Conservation (phyloP, 2,329 filamentous ascomycete genomes). For the Aureobasidium sp. region DNA sequence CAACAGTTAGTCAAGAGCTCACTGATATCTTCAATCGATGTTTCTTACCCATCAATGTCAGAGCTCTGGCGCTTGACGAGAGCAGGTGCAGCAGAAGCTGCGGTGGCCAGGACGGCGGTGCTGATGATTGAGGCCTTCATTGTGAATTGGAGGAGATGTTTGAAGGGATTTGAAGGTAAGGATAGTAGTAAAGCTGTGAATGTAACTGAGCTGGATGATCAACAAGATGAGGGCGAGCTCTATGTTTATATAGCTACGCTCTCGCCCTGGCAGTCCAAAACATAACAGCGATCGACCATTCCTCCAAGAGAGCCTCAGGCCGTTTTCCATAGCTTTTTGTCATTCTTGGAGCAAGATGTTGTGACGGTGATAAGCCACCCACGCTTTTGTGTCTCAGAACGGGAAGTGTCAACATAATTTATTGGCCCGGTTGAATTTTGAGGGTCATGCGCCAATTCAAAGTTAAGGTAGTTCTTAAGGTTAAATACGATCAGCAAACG, state of each 20-base stretch:
- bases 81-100: slow-evolving; percentile 12
- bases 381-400: background rate
- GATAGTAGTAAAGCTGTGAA: background rate
- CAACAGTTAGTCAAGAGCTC: background rate
- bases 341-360: background rate
- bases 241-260: background rate
- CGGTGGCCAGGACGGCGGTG: slow-evolving; percentile 10
- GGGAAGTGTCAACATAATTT: background rate
- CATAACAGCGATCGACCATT: background rate
- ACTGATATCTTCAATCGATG: background rate
- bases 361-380: background rate
- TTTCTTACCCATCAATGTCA: slow-evolving; percentile 12
- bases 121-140: slow-evolving; percentile 16
- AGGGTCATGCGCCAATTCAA: background rate
- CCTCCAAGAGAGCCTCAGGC: background rate
- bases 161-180: background rate
- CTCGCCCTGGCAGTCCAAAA: background rate
- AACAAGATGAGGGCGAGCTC: background rate
- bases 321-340: background rate
- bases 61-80: slow-evolving; percentile 12
- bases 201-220: background rate
- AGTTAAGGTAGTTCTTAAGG: slow-evolving; percentile 9
- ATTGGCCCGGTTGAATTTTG: background rate
- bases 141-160: background rate
- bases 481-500: slow-evolving; percentile 1